Evolutionary conservation across 495 filamentous ascomycete species (phyloP), one percentile per base, ranked within the genome.

Genomic region (Massariosphaeria phaeospora): DNA sequence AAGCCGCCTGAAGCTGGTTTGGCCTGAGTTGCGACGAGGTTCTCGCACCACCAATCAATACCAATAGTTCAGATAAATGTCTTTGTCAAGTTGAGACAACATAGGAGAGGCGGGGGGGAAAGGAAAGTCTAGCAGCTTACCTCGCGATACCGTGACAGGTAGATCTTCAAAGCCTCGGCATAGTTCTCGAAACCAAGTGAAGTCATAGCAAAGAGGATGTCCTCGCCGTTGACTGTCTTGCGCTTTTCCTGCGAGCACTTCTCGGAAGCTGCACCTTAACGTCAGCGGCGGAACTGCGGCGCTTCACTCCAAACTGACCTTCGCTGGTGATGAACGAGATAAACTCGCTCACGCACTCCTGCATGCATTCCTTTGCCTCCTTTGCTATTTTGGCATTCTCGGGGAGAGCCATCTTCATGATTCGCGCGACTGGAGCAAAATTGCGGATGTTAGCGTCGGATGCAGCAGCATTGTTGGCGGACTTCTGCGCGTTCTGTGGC

Each of bases 261-360:
- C 72, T 98, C 93, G 52, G 93, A 96, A 10, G 94, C 93, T 98
- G 67, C 0, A 24, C 21, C 11, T 29, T 18, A 12, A 41, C 34
- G 33, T 55, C 39, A 56, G 55, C 31, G 42, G 50, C 36, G 26
- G 55, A 9, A 30, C 12, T 42, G 17, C 35, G 18, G 20, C 11
- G 9, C 10, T 17, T 21, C 29, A 43, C 57, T 48, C 38, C 48
- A 58, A 41, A 58, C 77, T 48, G 66, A 95, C 93, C 93, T 79
- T 98, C 93, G 70, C 91, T 96, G 24, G 93, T 98, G 71, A 98
- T 98, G 76, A 98, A 98, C 15, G 91, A 96, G 76, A 98, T 98
- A 73, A 97, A 98, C 78, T 98, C 93, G 84, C 91, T 96, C 55
- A 98, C 93, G 66, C 93, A 98, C 74, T 98, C 93, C 71, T 98